Base-by-base conservation (phyloP, 495 filamentous ascomycete genomes). In the Aspergillus panamensis region DNA sequence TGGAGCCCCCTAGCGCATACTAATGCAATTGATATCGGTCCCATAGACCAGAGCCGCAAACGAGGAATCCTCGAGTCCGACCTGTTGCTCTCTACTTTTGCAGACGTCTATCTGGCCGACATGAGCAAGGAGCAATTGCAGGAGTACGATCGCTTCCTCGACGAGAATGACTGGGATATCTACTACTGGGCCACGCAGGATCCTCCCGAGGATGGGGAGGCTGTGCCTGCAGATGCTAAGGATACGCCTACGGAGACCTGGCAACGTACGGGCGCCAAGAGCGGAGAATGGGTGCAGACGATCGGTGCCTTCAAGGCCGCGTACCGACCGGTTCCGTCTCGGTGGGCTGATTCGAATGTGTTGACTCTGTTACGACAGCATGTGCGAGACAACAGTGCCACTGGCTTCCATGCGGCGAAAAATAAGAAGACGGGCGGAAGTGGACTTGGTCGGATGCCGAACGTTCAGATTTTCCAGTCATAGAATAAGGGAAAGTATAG, bases 111-210 rank as follows among this genome's bases (percentile, higher is more conserved):
- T 72, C 84, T 98, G 12, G 66, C 74, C 9, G 70, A 73, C 45
- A 96, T 98, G 93, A 81, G 79, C 0, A 73, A 75, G 4, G 73
- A 77, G 48, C 90, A 93, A 65, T 82, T 98, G 54, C 69, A 81
- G 58, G 84, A 95, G 71, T 97, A 92, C 76, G 95, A 97, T 71
- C 76, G 80, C 14, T 97, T 98, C 81, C 84, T 98, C 47, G 94
- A 98, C 76, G 94, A 98, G 73, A 97, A 97, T 69, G 94, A 98
- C 73, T 98, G 94, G 94, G 94, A 98, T 70, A 97, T 98, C 58
- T 98, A 98, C 79, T 98, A 98, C 81, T 98, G 94, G 94, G 90
- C 91, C 0, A 98, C 95, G n/a, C 95, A 98, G 70, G 84, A 89
- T 61, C 82, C 89, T 6, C 77, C 83, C 1, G 62, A 77, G 1